phyloP scores from a whole-genome alignment of 768 basidiomycete species.

The Boletus tomentosulus region DNA sequence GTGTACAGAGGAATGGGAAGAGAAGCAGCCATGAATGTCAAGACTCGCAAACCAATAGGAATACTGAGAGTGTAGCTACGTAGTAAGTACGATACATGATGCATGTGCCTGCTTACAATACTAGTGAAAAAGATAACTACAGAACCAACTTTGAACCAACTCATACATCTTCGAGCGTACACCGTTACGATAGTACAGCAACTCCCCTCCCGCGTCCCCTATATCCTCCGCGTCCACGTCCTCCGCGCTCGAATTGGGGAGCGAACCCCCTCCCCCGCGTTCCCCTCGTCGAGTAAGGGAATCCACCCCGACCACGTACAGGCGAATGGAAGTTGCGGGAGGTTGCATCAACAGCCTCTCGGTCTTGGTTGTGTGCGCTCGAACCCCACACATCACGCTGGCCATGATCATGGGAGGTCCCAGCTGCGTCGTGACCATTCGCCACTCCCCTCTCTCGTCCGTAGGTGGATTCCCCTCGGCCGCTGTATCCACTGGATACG shows the following conservation, averaged over 20 bases:
- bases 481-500: background rate
- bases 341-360: slow-evolving; percentile 2
- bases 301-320: slow-evolving; percentile 30
- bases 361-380: background rate
- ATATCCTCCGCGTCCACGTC: slow-evolving; percentile 27
- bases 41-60: no score
- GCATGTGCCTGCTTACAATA: no score
- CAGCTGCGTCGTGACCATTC: slow-evolving; percentile 7
- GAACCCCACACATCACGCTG: background rate
- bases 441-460: background rate
- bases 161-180: no score
- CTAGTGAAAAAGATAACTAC: no score
- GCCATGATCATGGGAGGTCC: background rate
- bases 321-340: slow-evolving; percentile 2
- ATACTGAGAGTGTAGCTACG: no score
- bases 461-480: background rate
- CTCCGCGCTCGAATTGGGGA: slow-evolving; percentile 29
- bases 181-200: slow-evolving; percentile 4
- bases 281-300: slow-evolving; percentile 20
- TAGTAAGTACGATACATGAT: no score
- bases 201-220: slow-evolving; percentile 32
- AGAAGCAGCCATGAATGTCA: slow-evolving; percentile 45
- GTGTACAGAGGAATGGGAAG: slow-evolving; percentile 60
- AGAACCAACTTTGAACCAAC: no score
- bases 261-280: slow-evolving; percentile 33